Evolutionary conservation across 768 basidiomycete genomes (phyloP).

Genomic region (Strobilomyces echinocephalus): DNA sequence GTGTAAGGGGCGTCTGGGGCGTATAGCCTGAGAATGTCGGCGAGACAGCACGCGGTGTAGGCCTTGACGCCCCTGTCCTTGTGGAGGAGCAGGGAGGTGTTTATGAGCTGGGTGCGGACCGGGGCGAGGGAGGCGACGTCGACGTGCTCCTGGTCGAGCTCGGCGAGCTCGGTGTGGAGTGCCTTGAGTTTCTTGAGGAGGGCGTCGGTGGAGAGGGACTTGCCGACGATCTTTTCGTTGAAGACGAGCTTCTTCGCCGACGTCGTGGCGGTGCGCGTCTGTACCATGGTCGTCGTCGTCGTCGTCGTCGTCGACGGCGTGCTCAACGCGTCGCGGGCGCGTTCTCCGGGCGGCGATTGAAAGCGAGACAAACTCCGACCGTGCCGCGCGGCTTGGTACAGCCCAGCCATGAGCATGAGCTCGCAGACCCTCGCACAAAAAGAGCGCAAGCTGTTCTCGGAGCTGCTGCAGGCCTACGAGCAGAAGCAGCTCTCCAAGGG

Average conservation of each 20-base stretch:
- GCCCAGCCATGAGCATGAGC: conserved; percentile 24
- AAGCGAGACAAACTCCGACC: not conserved
- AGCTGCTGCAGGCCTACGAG: conserved; percentile 84
- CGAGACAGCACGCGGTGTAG: conserved; percentile 89
- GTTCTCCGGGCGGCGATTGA: conserved; percentile 9
- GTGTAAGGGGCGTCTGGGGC: conserved; percentile 98
- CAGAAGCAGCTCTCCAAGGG: conserved; percentile 84
- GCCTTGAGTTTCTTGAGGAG: conserved; percentile 82
- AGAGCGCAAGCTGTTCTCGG: conserved; percentile 81
- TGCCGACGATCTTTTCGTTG: conserved; percentile 74
- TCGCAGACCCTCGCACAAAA: conserved; percentile 59
- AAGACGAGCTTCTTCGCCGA: conserved; percentile 66
- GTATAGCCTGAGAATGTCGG: conserved; percentile 88
- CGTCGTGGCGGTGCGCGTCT: conserved; percentile 56
- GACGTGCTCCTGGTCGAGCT: conserved; percentile 82
- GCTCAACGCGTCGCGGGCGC: conserved; percentile 14
- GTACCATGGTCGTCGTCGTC: conserved; percentile 55
- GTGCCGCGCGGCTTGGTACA: not conserved
- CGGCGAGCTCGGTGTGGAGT: conserved; percentile 71
- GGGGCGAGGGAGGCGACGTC: conserved; percentile 66
- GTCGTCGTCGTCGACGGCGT: not conserved
- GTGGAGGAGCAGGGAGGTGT: conserved; percentile 78
- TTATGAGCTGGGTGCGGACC: conserved; percentile 76
- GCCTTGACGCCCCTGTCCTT: conserved; percentile 97
- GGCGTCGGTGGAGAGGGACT: conserved; percentile 73